Evolutionary conservation across 352 stramenopile genomes (phyloP), one percentile per base, ranked within the genome.

Genomic region (Phytophthora pinifolia): DNA sequence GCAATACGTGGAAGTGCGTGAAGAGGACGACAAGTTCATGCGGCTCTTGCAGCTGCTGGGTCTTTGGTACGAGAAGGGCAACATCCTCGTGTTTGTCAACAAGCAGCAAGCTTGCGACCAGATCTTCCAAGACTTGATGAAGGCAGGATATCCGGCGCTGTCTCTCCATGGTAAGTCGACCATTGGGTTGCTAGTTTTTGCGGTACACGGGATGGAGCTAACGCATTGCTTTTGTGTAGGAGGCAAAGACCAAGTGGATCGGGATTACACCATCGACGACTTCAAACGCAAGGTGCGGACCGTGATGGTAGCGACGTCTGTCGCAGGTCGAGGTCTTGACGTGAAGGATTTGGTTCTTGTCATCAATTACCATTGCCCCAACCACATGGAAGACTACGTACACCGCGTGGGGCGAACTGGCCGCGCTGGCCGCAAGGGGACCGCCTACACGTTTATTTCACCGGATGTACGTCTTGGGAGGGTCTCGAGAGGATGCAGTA

Each of bases 361-460:
- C 29, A 98, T 99, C 63, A 99, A 99, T 78, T 99, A 98, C 65
- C 96, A 98, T 44, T 98, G 92, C 44, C 98, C 98, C 0, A 99
- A 99, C 67, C 97, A 99, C 68, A 76, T 99, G 38, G 98, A 99
- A 83, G 97, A 99, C 59, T 99, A 99, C 59, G 97, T 99, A 2
- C 98, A 99, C 78, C 92, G 98, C 29, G 96, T 99, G 4, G 97
- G 97, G 6, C 72, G 97, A 46, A 99, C 97, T 17, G 97, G 97
- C 12, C 78, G 97, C 46, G 97, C 97, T 46, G 93, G 92, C 6
- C 83, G 96, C 9, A 98, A 98, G 60, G 97, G 97, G 43, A 98
- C 96, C n/a, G 94, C 97, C 12, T 99, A 99, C 76, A 99, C 98
- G 0, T 99, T 99, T 64, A 98, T 99, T 43, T 98, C 96, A 29